These are phyloP conservation scores for Catenaria anguillulae DNA, from an alignment of 371 early-diverging fungal species.

Conservation along the genomic window DNA sequence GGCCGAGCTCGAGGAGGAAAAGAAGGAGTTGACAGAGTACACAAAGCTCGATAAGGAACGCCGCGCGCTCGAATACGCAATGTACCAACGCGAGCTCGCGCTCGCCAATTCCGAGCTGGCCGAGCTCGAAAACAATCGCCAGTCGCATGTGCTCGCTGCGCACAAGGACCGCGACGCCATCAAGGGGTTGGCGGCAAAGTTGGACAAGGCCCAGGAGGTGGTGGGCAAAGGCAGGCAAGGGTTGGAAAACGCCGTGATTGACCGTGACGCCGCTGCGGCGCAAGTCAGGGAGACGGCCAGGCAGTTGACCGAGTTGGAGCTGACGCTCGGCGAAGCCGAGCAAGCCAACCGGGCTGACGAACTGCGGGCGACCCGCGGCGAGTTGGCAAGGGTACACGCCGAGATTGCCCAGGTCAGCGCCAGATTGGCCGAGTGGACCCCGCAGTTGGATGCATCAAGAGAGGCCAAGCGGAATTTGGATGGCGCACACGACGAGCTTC, in stretches of 20 bases:
- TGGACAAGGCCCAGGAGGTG: slow-evolving; percentile 19
- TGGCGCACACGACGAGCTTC: slow-evolving; percentile 15
- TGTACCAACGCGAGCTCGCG: slow-evolving; percentile 71
- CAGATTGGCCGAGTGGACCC: slow-evolving; percentile 22
- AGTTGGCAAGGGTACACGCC: slow-evolving; percentile 38
- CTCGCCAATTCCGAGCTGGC: slow-evolving; percentile 61
- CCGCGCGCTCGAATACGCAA: slow-evolving; percentile 77
- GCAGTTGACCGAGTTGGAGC: not conserved
- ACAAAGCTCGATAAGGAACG: slow-evolving; percentile 74
- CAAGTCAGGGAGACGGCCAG: not conserved
- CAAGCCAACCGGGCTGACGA: slow-evolving; percentile 9
- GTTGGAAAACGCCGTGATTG: slow-evolving; percentile 4
- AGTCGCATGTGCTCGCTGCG: not conserved
- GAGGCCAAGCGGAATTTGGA: slow-evolving; percentile 14
- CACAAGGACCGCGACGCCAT: slow-evolving; percentile 20
- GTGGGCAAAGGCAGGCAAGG: slow-evolving; percentile 39
- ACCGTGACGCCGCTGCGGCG: not conserved
- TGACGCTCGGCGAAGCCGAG: not conserved
- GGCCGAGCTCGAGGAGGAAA: slow-evolving; percentile 81
- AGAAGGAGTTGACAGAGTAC: slow-evolving; percentile 73
- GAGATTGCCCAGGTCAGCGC: slow-evolving; percentile 25
- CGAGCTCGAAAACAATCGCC: slow-evolving; percentile 19
- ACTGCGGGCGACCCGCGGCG: slow-evolving; percentile 28
- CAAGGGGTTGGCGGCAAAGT: slow-evolving; percentile 8
- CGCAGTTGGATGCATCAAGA: slow-evolving; percentile 32